Evolutionary conservation across 257 asterid species (phyloP), one percentile per base, ranked within the genome.

Genomic region (Jaltomata sinuosa): DNA sequence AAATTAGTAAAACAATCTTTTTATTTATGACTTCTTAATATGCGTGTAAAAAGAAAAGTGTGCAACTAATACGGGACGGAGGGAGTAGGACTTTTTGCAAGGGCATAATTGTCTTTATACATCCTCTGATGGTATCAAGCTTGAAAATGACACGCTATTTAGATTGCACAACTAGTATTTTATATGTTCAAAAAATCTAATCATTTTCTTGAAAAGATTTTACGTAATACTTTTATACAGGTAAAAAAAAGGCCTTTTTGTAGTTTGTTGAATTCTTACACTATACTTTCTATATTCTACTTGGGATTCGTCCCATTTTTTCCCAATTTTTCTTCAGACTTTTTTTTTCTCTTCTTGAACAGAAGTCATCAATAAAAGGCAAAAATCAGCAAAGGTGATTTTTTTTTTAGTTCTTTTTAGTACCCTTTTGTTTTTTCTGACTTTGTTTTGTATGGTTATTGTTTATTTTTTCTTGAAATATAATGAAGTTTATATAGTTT

Each of bases 131-230:
- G 59, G 32, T 52, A 25, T 65, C 49, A 29, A 22, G 42, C 50
- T 64, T 3, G 88, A 86, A 25, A 83, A 85, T 12, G 86, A 86
- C 84, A 25, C 77, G 72, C 54, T 29, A 77, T 77, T 49, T 77
- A 77, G 82, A 77, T 77, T 77, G 31, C 74, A 29, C 82, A 77
- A 49, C 45, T 49, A 47, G 62, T 27, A 27, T 29, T 49, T 40
- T 21, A 40, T n/a, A 34, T 36, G 16, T 36, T 36, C 40, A 3
- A 36, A 36, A 36, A 36, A 76, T 76, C 81, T 47, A 45, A 25
- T 76, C 61, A 15, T 27, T 76, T 76, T 76, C 81, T 47, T 76
- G 81, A 74, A 42, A 74, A 42, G 22, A 74, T 6, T 38, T 38
- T 38, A 6, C 0, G 1, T 3, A 3, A 3, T 38, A 38, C 42